phyloP scores from a whole-genome alignment of 352 stramenopile genomes.

The Pythium oligandrum region DNA sequence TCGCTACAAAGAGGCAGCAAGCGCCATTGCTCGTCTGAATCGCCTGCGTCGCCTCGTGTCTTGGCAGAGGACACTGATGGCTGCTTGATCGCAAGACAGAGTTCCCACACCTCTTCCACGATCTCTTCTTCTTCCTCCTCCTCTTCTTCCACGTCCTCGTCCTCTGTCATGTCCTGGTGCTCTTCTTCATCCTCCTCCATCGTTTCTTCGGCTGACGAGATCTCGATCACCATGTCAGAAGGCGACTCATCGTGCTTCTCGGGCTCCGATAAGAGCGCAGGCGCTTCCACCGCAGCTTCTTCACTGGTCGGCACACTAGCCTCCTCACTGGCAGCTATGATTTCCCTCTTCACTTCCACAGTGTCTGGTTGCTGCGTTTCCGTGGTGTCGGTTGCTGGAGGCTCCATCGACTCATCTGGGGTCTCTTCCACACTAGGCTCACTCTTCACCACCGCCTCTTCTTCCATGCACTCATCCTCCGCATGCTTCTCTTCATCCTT shows the following conservation, averaged over 20 bases:
- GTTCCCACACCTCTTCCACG: constrained; percentile 32
- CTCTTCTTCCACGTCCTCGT: constrained; percentile 12
- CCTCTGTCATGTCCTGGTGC: constrained; percentile 9
- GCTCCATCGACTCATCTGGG: too few relatives aligned
- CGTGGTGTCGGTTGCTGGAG: too few relatives aligned
- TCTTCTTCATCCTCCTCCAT: constrained; percentile 1
- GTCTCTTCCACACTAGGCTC: too few relatives aligned
- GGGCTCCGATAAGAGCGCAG: too few relatives aligned
- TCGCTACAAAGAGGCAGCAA: constrained; percentile 48
- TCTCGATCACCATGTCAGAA: too few relatives aligned
- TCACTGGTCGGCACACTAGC: too few relatives aligned
- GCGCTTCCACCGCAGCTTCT: too few relatives aligned
- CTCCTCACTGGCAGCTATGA: too few relatives aligned
- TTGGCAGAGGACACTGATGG: not conserved
- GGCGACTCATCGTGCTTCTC: too few relatives aligned
- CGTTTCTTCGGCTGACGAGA: not conserved
- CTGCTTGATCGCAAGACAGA: constrained; percentile 40
- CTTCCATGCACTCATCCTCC: constrained; percentile 7
- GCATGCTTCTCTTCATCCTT: constrained; percentile 8
- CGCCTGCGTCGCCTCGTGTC: not conserved
- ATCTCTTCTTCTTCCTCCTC: constrained; percentile 9
- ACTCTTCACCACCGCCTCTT: constrained; percentile 9
- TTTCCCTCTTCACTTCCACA: too few relatives aligned
- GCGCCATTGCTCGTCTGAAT: constrained; percentile 32
- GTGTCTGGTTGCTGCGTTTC: too few relatives aligned